Evolutionary conservation across 2,329 filamentous ascomycete genomes (phyloP), one percentile per base, ranked within the genome.

Genomic region (Truncatella angustata): DNA sequence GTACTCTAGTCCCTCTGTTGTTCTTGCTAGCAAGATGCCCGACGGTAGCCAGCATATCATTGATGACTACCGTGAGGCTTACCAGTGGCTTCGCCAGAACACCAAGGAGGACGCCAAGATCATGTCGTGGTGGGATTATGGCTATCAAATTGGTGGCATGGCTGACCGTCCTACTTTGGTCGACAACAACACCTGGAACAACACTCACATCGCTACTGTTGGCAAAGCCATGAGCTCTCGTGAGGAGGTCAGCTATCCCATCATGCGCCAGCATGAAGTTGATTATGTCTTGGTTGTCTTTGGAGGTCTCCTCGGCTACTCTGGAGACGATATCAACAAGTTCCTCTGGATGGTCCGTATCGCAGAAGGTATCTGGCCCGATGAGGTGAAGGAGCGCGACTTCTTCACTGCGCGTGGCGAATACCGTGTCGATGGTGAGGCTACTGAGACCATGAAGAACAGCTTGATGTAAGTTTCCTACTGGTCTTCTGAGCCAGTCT

Each of bases 161-260:
- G 94, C 94, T 46, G 94, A 99, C 71, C 85, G 94, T 50, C 94
- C 94, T 30, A 99, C 94, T 1, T 80, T 99, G 30, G 94, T 99
- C 30, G 94, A 99, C 78, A 99, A 99, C 80, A 99, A 99, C 77
- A 99, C 94, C 2, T 99, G 94, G 94, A 99, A 99, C 80, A 99
- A 99, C 78, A 99, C 94, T 6, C 94, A 99, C 71, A 99, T 99
- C 73, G 94, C 94, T 49, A 99, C 94, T 12, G 94, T 99, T 53
- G 94, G 94, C 66, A 99, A 99, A 77, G 94, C 94, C 37, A 97
- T 99, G 94, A 94, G 89, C 75, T 97, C 92, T 6, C 81, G 90
- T 42, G 94, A 99, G 72, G 95, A 99, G 72, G 92, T 97, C 72
- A 96, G 91, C 75, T 99, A 99, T 72, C 91, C 91, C 3, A 99